These are phyloP conservation scores for Cercospora sp. DNA, from an alignment of 2,329 filamentous ascomycete species.

Conservation along the genomic window DNA sequence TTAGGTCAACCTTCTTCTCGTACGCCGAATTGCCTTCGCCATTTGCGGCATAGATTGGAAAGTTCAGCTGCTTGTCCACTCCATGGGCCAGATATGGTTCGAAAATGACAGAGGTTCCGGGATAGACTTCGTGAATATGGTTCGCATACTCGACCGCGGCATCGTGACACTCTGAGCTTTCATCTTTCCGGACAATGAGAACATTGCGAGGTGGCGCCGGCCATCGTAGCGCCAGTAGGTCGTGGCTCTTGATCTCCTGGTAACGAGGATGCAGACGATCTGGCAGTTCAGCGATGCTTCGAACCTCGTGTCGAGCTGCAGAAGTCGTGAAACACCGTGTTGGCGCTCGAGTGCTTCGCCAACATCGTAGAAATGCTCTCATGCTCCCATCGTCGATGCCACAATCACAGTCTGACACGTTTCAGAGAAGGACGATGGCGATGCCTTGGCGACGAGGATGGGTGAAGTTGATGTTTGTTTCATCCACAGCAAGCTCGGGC, in stretches of 20 bases:
- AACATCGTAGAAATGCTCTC: constrained; percentile 34
- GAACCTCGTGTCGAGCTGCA: constrained; percentile 49
- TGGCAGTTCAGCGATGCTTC: constrained; percentile 54
- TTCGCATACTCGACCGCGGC: constrained; percentile 61
- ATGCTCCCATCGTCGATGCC: constrained; percentile 35
- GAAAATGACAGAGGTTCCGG: constrained; percentile 76
- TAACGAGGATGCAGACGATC: constrained; percentile 64
- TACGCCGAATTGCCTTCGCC: constrained; percentile 55
- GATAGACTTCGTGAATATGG: constrained; percentile 78
- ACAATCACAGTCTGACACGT: neutral
- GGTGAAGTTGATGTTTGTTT: neutral
- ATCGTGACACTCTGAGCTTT: constrained; percentile 56
- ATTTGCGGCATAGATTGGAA: constrained; percentile 65
- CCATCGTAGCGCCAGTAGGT: constrained; percentile 67
- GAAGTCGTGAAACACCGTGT: constrained; percentile 55
- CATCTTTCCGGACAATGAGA: constrained; percentile 67
- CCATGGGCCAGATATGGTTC: constrained; percentile 73
- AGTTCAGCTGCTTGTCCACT: constrained; percentile 69
- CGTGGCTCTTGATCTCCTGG: constrained; percentile 59
- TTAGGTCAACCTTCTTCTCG: constrained; percentile 80
- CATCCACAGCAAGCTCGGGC: neutral
- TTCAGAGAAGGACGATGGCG: neutral
- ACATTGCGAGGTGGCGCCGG: constrained; percentile 67
- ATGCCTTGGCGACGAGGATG: constrained; percentile 2
- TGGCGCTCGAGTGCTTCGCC: constrained; percentile 24